These are phyloP conservation scores for Exophiala lecanii-corni DNA, from an alignment of 2,329 filamentous ascomycete genomes.

Conservation along the genomic window DNA sequence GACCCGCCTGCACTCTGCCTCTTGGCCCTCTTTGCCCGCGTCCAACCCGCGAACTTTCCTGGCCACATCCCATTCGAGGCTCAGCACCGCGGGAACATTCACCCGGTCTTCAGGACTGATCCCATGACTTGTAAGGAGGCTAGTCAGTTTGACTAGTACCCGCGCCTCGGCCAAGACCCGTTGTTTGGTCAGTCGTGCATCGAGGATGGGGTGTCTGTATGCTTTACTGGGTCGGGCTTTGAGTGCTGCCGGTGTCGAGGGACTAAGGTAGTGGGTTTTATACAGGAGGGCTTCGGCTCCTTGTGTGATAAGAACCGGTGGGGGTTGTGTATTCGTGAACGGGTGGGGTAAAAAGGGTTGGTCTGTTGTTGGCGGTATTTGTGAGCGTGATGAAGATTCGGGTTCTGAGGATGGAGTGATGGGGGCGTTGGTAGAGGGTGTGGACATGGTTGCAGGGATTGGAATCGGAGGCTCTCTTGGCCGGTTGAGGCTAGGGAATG, in stretches of 20 bases:
- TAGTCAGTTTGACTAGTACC: slow-evolving; percentile 71
- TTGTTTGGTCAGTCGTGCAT: slow-evolving; percentile 78
- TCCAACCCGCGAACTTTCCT: slow-evolving; percentile 46
- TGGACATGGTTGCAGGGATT: background rate
- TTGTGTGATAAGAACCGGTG: slow-evolving; percentile 74
- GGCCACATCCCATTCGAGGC: slow-evolving; percentile 49
- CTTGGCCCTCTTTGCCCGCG: slow-evolving; percentile 53
- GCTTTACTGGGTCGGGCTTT: slow-evolving; percentile 90
- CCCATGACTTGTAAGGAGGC: slow-evolving; percentile 5
- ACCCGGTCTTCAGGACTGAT: slow-evolving; percentile 56
- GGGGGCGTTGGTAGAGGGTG: background rate
- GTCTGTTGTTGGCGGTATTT: background rate
- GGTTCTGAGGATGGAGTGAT: background rate
- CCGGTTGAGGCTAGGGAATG: background rate
- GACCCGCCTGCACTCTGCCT: slow-evolving; percentile 60
- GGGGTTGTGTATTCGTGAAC: slow-evolving; percentile 47
- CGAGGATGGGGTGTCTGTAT: slow-evolving; percentile 86
- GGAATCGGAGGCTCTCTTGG: background rate
- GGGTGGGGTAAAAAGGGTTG: slow-evolving; percentile 8
- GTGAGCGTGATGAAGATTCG: background rate
- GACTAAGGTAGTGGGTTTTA: slow-evolving; percentile 72
- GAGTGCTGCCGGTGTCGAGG: slow-evolving; percentile 66
- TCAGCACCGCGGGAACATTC: slow-evolving; percentile 75
- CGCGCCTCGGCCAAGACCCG: slow-evolving; percentile 85
- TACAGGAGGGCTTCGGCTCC: slow-evolving; percentile 95